Conservation (phyloP, 352 stramenopile genomes). For the Pythium brassicae region DNA sequence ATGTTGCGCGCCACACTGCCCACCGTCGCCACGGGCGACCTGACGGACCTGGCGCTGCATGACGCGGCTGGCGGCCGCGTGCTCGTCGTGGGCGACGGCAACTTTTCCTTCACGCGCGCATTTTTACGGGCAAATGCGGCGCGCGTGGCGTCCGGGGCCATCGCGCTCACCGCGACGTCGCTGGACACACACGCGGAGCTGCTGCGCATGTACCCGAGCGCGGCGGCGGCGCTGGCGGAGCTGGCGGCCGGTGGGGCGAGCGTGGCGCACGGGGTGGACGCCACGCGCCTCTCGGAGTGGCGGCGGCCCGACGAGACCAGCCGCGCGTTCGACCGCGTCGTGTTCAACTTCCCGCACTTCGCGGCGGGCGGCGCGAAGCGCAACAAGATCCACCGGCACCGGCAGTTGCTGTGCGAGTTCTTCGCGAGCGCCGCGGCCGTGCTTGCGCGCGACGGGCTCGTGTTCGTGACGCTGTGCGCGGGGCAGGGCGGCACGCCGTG, state of each 20-base stretch:
- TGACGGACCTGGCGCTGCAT: constrained; percentile 48
- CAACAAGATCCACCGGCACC: constrained; percentile 84
- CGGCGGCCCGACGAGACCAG: neutral
- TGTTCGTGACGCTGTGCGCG: constrained; percentile 81
- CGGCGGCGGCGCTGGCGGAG: constrained; percentile 46
- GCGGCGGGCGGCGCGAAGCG: constrained; percentile 66
- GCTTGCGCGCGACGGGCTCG: constrained; percentile 44
- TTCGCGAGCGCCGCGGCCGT: constrained; percentile 61
- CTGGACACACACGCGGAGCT: constrained; percentile 67
- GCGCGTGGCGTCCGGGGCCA: constrained; percentile 8
- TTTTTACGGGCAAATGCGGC: constrained; percentile 49
- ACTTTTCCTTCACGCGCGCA: constrained; percentile 81
- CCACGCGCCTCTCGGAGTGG: constrained; percentile 54
- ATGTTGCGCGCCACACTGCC: neutral
- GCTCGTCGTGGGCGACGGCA: constrained; percentile 78
- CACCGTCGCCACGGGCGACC: constrained; percentile 25
- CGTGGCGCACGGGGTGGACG: constrained; percentile 71
- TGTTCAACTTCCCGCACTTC: constrained; percentile 88
- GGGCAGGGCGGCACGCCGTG: constrained; percentile 76
- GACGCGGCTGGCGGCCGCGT: constrained; percentile 21
- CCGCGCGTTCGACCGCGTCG: constrained; percentile 46
- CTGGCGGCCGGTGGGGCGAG: constrained; percentile 37
- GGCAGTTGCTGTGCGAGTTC: constrained; percentile 72
- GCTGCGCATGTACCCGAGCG: constrained; percentile 69
- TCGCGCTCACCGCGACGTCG: constrained; percentile 56